Base-by-base conservation (phyloP, 495 filamentous ascomycete genomes). In the Podospora australis region DNA sequence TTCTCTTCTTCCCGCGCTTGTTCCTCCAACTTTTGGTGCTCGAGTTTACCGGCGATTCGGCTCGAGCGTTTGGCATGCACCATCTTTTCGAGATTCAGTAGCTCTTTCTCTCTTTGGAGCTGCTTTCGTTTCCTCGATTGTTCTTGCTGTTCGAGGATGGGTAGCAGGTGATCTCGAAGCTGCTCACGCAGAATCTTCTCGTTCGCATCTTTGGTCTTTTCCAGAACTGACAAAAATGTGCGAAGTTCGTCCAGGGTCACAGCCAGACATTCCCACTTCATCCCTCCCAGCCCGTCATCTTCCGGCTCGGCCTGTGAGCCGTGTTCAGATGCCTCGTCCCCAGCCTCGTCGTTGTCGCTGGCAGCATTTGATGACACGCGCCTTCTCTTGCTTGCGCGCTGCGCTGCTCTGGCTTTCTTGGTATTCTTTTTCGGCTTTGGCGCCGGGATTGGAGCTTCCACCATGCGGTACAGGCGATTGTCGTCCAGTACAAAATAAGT, bases 41-140 rank as follows among this genome's bases (percentile, higher is more conserved):
- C 86, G 22, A 79, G 68, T 66, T 89, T 95, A 44, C 78, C 75
- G 26, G 88, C 88, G 41, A 97, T 75, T 41, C 92, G 81, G 53
- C 87, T 91, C 1, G 92, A 96, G 47, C 92, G 73, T 69, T 98
- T 98, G 0, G 92, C 91, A 32, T 84, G 84, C n/a, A 88, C 90
- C 52, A 97, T 72, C 56, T 90, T 86, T 60, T 91, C 80, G 54
- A 91, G 60, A 54, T 81, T 87, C 44, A 86, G 67, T 24, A 94
- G 60, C 56, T 96, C 90, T 60, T 86, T 89, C 63, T 91, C 82
- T 50, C 80, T 78, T 64, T 82, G 81, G 17, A 77, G 65, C 45
- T 73, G 77, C 57, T 86, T 87, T 35, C 83, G 77, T 52, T 83
- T 78, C 39, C 84, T 79, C 6, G 79, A 77, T 49, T 92, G 88